Conservation (phyloP, 2,329 filamentous ascomycete genomes). For the Arthrobotrys entomopaga region DNA sequence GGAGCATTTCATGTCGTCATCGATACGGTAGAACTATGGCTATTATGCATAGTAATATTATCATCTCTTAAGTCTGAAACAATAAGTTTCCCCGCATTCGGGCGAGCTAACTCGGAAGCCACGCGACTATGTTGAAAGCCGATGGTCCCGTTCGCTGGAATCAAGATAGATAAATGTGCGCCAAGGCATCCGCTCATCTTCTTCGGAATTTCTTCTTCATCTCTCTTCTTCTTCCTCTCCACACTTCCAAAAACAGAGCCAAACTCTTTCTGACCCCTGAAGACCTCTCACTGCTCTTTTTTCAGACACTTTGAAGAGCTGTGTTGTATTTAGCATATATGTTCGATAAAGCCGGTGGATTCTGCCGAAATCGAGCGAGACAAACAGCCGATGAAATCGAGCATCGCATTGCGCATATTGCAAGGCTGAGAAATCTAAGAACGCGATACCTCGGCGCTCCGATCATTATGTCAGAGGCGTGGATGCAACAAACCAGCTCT, state of each 20-base stretch:
- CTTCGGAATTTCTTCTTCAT: too few species aligned
- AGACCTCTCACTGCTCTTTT: background rate
- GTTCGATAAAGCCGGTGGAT: background rate
- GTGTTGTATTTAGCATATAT: slow-evolving; percentile 1
- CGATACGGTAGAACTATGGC: too few species aligned
- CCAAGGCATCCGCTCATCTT: slow-evolving; percentile 5
- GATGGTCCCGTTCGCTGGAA: background rate
- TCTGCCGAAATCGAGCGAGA: background rate
- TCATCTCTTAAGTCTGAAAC: background rate
- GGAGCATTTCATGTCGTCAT: too few species aligned
- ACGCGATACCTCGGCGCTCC: background rate
- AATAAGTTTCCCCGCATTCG: slow-evolving; percentile 9
- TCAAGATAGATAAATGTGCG: slow-evolving; percentile 3
- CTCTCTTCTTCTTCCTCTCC: too few species aligned
- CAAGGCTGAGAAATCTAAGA: background rate
- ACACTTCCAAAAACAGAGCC: too few species aligned
- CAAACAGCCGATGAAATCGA: slow-evolving; percentile 4
- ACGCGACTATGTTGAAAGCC: background rate
- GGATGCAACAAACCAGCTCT: slow-evolving; percentile 22
- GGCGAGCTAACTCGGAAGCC: background rate
- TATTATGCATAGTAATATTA: background rate
- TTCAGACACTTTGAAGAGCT: background rate
- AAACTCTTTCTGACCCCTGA: too few species aligned
- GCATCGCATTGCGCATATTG: background rate
- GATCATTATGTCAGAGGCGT: slow-evolving; percentile 21